phyloP scores from a whole-genome alignment of 1,284 basidiomycete genomes.

The Sanghuangporus baumii region DNA sequence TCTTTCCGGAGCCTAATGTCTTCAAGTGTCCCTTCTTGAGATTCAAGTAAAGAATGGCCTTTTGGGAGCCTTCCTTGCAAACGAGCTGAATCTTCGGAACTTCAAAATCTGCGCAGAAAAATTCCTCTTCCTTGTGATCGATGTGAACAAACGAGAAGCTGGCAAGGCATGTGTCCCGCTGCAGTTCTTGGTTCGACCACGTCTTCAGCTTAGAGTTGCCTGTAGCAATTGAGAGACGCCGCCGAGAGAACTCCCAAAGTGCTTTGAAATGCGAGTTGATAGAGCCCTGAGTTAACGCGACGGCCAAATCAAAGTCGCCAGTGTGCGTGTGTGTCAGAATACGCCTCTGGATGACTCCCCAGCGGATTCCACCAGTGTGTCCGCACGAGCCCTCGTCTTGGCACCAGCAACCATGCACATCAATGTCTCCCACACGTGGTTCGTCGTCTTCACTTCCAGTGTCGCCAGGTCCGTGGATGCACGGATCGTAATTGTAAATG shows the following conservation, averaged over 20 bases:
- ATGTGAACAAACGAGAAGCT: slow-evolving; percentile 7
- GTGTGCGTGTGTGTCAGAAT: slow-evolving; percentile 9
- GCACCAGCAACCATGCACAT: slow-evolving; percentile 10
- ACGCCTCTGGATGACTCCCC: slow-evolving; percentile 7
- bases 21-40: slow-evolving; percentile 14
- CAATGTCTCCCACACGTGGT: background rate
- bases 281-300: slow-evolving; percentile 27
- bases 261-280: slow-evolving; percentile 27
- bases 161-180: slow-evolving; percentile 10
- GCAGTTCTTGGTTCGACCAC: background rate
- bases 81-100: slow-evolving; percentile 13
- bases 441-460: background rate
- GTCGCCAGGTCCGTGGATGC: background rate
- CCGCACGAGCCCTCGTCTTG: slow-evolving; percentile 11
- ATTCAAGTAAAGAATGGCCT: slow-evolving; percentile 15
- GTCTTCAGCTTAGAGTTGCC: background rate
- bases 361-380: slow-evolving; percentile 7
- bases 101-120: slow-evolving; percentile 11
- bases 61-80: slow-evolving; percentile 5
- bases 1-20: slow-evolving; percentile 9
- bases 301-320: slow-evolving; percentile 28
- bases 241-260: slow-evolving; percentile 16
- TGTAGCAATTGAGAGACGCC: background rate
- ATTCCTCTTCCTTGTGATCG: slow-evolving; percentile 1
- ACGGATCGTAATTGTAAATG: slow-evolving; percentile 20